phyloP scores from a whole-genome alignment of 352 stramenopile species.

The Albugo laibachii region DNA sequence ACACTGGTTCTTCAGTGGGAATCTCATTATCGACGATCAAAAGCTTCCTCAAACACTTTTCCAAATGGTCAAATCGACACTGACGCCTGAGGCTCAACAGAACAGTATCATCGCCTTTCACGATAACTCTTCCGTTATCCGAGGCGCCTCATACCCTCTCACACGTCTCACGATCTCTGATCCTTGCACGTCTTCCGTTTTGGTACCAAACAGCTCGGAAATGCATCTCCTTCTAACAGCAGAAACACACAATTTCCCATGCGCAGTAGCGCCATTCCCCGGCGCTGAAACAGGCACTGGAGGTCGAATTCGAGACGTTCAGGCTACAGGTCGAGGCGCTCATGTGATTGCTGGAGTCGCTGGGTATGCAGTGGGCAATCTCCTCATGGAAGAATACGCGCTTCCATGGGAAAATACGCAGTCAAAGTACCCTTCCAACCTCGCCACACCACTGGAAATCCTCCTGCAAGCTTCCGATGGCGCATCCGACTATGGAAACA shows the following conservation, averaged over 20 bases:
- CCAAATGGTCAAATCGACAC: constrained; percentile 96
- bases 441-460: constrained; percentile 87
- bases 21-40: constrained; percentile 95
- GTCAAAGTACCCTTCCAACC: constrained; percentile 81
- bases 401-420: constrained; percentile 92
- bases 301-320: constrained; percentile 95
- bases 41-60: constrained; percentile 95
- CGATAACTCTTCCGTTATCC: constrained; percentile 97
- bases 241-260: constrained; percentile 99
- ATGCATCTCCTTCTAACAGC: constrained; percentile 92
- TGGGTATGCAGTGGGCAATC: constrained; percentile 84
- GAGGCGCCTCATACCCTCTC: constrained; percentile 83
- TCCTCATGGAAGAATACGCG: constrained; percentile 91
- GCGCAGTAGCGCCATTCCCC: constrained; percentile 87
- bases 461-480: constrained; percentile 94
- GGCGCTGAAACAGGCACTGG: constrained; percentile 94
- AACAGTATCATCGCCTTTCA: constrained; percentile 99
- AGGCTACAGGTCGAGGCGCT: constrained; percentile 93
- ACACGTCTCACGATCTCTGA: constrained; percentile 33
- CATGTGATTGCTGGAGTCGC: constrained; percentile 87
- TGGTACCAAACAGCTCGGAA: no score
- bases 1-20: constrained; percentile 99
- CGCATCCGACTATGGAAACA: constrained; percentile 99
- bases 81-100: constrained; percentile 75
- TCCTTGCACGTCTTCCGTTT: constrained; percentile 43